Evolutionary conservation across 768 basidiomycete genomes (phyloP), one percentile per base, ranked within the genome.

Genomic region (Coprinopsis sp.): DNA sequence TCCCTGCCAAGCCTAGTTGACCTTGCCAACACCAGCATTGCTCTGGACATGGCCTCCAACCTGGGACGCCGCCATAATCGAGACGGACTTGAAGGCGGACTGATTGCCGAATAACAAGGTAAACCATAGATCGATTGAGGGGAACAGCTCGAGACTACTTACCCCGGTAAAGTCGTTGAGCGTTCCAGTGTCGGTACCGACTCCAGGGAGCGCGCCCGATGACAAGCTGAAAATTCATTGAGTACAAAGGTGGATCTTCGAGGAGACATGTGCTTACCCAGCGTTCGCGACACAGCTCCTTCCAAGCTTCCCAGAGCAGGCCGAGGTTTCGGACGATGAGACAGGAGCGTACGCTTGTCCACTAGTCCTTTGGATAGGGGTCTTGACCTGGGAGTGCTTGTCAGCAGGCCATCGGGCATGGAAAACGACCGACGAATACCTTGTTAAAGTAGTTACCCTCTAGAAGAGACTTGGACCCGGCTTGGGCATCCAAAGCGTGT

Each of bases 371-470:
- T 57, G 51, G 13, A 50, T 46, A 21, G 56, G 59, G 6, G 53
- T 52, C 2, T 51, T 56, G 10, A 51, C 51, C 31, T 46, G 33
- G 8, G 27, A 13, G n/a, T 3, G 19, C 11, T 21, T n/a, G 4
- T 18, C 16, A 31, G 24, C 29, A 13, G 25, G n/a, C 3, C 21
- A 21, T 19, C 13, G 24, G 13, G n/a, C 33, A n/a, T 23, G 11
- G n/a, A 24, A 33, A 30, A 33, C 47, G 12, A 19, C n/a, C n/a
- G n/a, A n/a, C n/a, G n/a, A n/a, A n/a, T n/a, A 57, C 54, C 0
- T 56, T 50, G 52, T 58, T 58, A 46, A 61, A 61, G 47, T 57
- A 61, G 46, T 61, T 61, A 12, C 59, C 59, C 37, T 61, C 59
- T 13, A 58, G 39, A 25, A 61, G 53, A 16, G 54, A 25, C 38